Conservation (phyloP, 139 green algal species). For the Chlamydomonas sphaeroides region DNA sequence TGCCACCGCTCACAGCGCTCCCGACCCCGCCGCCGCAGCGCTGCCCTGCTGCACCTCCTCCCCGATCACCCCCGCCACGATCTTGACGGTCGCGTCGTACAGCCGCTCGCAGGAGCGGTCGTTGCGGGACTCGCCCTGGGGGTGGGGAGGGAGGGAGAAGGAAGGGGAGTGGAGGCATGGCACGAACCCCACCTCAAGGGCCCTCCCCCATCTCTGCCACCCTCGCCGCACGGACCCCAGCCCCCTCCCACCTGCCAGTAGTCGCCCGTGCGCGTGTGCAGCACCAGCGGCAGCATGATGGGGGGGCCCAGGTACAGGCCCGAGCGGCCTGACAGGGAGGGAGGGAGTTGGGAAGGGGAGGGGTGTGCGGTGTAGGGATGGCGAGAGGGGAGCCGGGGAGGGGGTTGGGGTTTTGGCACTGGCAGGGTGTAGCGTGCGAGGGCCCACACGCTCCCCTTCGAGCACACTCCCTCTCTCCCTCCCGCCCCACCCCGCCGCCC, state of each 20-base stretch:
- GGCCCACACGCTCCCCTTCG: no score
- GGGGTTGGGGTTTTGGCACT: neutral
- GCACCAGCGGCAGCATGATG: neutral
- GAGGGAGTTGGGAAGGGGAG: no score
- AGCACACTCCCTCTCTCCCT: neutral
- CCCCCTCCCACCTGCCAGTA: slow-evolving; percentile 13
- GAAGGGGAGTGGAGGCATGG: neutral
- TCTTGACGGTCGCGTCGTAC: slow-evolving; percentile 33
- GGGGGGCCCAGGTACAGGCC: slow-evolving; percentile 21
- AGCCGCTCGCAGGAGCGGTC: neutral
- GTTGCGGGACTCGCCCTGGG: slow-evolving; percentile 14
- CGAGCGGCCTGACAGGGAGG: neutral
- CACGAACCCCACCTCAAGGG: no score
- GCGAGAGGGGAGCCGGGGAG: no score
- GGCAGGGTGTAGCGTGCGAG: no score
- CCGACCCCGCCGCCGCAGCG: no score
- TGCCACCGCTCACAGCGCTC: no score
- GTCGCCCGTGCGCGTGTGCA: neutral
- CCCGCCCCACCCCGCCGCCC: neutral
- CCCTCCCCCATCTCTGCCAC: neutral
- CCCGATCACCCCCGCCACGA: neutral
- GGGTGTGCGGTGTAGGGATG: neutral
- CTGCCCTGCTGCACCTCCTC: no score
- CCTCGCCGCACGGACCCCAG: no score
- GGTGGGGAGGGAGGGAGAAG: neutral